Base-by-base conservation (phyloP, 192 early-diverging fungal genomes). In the Coemansia sp. region DNA sequence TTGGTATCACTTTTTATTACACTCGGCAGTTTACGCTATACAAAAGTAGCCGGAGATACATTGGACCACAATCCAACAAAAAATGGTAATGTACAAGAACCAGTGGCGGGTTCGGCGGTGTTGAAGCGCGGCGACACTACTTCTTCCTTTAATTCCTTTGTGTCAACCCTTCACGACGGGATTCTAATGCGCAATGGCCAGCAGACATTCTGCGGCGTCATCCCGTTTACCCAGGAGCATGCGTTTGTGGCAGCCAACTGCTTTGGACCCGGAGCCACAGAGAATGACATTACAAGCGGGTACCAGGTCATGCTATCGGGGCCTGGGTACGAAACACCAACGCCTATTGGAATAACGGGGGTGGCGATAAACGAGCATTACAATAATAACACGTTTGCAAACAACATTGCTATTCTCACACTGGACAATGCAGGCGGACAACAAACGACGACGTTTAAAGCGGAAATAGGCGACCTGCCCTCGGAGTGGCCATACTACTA, bases 201-300 rank as follows among this genome's bases (percentile, higher is more conserved):
- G 9, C 65, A 58, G 45, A 59, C 57, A 1, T 56, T 67, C 6
- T 67, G 65, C 12, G 54, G 43, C 5, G 47, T 59, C 19, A 56
- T 67, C 0, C 44, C 65, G 45, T 43, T 45, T 43, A 56, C 44
- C 38, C 9, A 58, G 4, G 26, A 18, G 23, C 54, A 57, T 40
- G 65, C 54, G 19, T 67, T 67, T 67, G 65, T 67, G n/a, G 65
- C 65, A 32, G 65, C 65, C 18, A 49, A 43, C 38, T 67, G 65
- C 57, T 59, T 67, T 32, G 65, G 49, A 16, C 21, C 13, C 0
- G 57, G n/a, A 2, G 16, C 21, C 21, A 19, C 26, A 1, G 64
- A 41, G 38, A 43, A 60, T 15, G 32, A 23, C 37, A 21, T 56
- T 15, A 48, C 42, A 48, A 19, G 42, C 1, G 38, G n/a, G 10